Base-by-base conservation (phyloP, 257 asterid genomes). In the Ajuga chamaepitys region DNA sequence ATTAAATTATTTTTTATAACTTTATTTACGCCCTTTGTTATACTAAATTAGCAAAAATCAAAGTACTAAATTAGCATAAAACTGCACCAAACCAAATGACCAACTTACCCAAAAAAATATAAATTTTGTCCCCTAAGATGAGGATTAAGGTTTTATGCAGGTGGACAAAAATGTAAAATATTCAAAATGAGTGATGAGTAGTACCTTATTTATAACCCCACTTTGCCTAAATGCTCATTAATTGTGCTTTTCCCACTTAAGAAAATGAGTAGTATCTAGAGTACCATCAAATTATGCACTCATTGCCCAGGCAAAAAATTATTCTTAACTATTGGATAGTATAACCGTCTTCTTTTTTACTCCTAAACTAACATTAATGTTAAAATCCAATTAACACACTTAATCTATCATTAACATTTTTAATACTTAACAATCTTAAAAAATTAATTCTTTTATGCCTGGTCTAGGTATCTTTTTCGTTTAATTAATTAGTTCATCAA, bases 101-200 rank as follows among this genome's bases (percentile, higher is more conserved):
- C 66, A 41, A 9, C 13, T 18, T n/a, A 53, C 63, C 47, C 2
- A 24, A 40, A 73, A 40, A 35, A n/a, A n/a, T n/a, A 44, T 21
- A 1, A 22, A 61, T 62, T 55, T 0, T 77, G 70, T 62, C 73
- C 72, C 72, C 34, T 72, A 44, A 32, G 54, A 28, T 32, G 46
- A 52, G 47, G 68, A 72, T 65, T 67, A 75, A 71, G 70, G 76
- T 66, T 65, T 76, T n/a, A 50, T 14, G 51, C 7, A 17, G 37
- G 55, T n/a, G 66, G 56, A 52, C 44, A 48, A 30, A 55, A 38
- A 20, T 14, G 50, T 20, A 20, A 34, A 41, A 7, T 10, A 20
- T 35, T 62, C 45, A 57, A 72, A 37, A 59, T 44, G 28, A 28
- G 55, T 45, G 30, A 66, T 48, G 28, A 50, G 46, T 48, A 46